Percentiles rank a stretch among this genome's conserved stretches.
Conservation (phyloP, 495 filamentous ascomycete species). For the Penicillium arizonense region DNA sequence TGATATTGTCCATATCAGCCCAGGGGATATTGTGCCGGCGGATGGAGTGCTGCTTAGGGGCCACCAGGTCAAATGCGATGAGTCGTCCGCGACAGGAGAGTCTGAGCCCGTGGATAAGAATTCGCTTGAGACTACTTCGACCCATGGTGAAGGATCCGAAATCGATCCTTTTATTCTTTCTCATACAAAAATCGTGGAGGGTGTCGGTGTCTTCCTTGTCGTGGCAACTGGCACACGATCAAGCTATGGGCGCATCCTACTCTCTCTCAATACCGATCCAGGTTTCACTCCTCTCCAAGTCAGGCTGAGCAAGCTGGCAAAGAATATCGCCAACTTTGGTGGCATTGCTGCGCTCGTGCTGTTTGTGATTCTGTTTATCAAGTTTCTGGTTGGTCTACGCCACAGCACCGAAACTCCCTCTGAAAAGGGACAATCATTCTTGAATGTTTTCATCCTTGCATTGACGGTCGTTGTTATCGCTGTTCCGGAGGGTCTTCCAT, state of each 20-base stretch:
- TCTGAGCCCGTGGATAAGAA: slow-evolving; percentile 63
- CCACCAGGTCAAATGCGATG: slow-evolving; percentile 66
- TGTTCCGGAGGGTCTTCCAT: slow-evolving; percentile 63
- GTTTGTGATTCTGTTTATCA: slow-evolving; percentile 77
- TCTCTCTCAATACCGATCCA: slow-evolving; percentile 76
- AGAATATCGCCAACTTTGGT: slow-evolving; percentile 82
- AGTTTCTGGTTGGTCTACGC: slow-evolving; percentile 63
- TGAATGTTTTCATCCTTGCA: slow-evolving; percentile 58
- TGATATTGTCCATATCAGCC: slow-evolving; percentile 71
- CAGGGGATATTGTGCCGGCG: slow-evolving; percentile 73
- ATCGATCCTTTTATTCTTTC: slow-evolving; percentile 68
- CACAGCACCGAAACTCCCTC: slow-evolving; percentile 59
- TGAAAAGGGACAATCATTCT: slow-evolving; percentile 42
- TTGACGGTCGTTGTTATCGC: slow-evolving; percentile 64
- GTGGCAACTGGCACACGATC: slow-evolving; percentile 79
- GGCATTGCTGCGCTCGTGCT: slow-evolving; percentile 70
- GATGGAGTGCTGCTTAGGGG: slow-evolving; percentile 69
- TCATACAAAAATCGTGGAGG: slow-evolving; percentile 79
- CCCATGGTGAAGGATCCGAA: slow-evolving; percentile 42
- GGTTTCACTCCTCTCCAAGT: slow-evolving; percentile 82
- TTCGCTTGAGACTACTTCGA: slow-evolving; percentile 57
- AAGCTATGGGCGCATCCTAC: slow-evolving; percentile 80
- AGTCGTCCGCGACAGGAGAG: slow-evolving; percentile 72
- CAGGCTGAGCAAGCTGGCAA: slow-evolving; percentile 76
- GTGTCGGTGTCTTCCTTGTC: slow-evolving; percentile 73